phyloP scores from a whole-genome alignment of 1,284 basidiomycete genomes.

The Trametes sp. region DNA sequence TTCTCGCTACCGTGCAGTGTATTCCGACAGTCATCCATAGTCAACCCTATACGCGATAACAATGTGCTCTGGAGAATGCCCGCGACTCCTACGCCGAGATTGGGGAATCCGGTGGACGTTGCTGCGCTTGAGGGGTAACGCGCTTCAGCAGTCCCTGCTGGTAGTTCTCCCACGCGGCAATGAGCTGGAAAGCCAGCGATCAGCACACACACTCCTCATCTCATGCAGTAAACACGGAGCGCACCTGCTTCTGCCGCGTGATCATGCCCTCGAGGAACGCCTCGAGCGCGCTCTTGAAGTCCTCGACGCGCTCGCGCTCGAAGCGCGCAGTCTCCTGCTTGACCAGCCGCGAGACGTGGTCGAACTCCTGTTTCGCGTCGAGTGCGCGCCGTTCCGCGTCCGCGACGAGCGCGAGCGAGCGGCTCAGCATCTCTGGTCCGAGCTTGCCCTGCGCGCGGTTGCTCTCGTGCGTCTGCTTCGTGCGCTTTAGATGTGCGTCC shows the following conservation, averaged over 20 bases:
- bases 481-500: constrained; percentile 78
- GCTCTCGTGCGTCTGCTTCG: constrained; percentile 82
- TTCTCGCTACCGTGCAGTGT: no score
- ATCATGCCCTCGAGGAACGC: constrained; percentile 87
- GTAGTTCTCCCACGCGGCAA: constrained; percentile 76
- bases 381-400: constrained; percentile 87
- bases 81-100: constrained; percentile 13
- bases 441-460: constrained; percentile 77
- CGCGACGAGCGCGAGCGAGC: constrained; percentile 77
- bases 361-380: constrained; percentile 88
- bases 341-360: constrained; percentile 85
- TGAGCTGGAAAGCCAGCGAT: constrained; percentile 54
- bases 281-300: constrained; percentile 83
- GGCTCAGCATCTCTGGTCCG: constrained; percentile 69
- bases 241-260: constrained; percentile 79
- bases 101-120: constrained; percentile 24
- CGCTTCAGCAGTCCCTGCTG: constrained; percentile 70
- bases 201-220: not conserved
- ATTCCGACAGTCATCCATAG: no score
- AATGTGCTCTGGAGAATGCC: not conserved
- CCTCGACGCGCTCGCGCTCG: constrained; percentile 91
- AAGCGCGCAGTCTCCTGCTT: constrained; percentile 94
- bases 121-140: constrained; percentile 30
- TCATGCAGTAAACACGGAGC: constrained; percentile 25
- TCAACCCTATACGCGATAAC: not conserved